Percentiles rank a stretch among this genome's conserved stretches.
phyloP scores from a whole-genome alignment of 139 green algal species.

The Zygnema circumcarinatum region DNA sequence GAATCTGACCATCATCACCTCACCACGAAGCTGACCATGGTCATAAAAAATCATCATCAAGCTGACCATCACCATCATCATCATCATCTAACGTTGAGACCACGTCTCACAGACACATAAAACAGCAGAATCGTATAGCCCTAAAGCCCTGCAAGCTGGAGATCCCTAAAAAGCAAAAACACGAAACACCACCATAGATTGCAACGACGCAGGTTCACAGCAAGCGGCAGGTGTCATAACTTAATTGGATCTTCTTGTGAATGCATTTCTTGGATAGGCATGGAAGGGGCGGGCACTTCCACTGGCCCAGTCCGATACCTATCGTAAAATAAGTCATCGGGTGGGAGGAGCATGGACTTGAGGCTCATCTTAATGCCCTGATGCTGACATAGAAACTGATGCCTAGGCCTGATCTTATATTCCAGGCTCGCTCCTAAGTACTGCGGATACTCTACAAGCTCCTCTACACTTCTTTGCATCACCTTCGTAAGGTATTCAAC shows the following conservation, averaged over 20 bases:
- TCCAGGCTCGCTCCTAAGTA: constrained; percentile 46
- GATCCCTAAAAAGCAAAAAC: too few species aligned
- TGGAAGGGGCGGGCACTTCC: not conserved
- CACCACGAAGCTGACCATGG: too few species aligned
- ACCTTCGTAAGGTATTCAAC: constrained; percentile 31
- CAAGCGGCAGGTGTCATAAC: not conserved
- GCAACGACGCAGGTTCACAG: too few species aligned
- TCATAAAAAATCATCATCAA: too few species aligned
- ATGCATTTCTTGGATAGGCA: not conserved
- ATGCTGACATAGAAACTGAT: constrained; percentile 10
- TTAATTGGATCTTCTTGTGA: not conserved
- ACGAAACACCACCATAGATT: too few species aligned
- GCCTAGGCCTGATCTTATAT: not conserved
- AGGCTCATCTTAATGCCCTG: not conserved
- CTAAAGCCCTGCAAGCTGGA: too few species aligned
- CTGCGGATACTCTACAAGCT: constrained; percentile 27
- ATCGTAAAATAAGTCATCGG: constrained; percentile 8
- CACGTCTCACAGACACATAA: too few species aligned
- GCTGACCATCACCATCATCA: too few species aligned
- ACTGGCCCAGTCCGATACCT: not conserved
- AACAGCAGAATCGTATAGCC: too few species aligned
- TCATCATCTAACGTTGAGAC: too few species aligned
- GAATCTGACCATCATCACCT: too few species aligned
- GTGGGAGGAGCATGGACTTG: not conserved
- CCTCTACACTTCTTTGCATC: constrained; percentile 18